Percentiles rank a stretch among this genome's conserved stretches.
phyloP scores from a whole-genome alignment of 345 rosid genomes.

The Nasturtium officinale region DNA sequence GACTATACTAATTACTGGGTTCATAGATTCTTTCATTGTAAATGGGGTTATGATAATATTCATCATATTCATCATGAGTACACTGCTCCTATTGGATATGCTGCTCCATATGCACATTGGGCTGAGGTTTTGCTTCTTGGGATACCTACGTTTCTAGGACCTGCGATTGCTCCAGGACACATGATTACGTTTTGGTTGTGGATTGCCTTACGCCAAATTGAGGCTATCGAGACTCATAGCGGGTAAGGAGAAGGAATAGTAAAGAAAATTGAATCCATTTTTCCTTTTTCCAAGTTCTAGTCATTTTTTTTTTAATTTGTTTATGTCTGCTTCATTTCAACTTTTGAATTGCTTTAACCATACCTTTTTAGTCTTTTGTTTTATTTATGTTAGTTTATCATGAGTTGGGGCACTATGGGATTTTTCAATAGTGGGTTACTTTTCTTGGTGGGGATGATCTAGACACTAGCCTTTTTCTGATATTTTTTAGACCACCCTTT shows the following conservation, averaged over 20 bases:
- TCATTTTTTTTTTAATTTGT: not conserved
- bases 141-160: slow-evolving; percentile 79
- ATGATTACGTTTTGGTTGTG: slow-evolving; percentile 81
- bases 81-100: slow-evolving; percentile 70
- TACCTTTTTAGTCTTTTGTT: not conserved
- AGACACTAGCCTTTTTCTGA: slow-evolving; percentile 28
- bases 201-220: slow-evolving; percentile 79
- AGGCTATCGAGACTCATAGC: slow-evolving; percentile 83
- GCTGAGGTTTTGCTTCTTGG: slow-evolving; percentile 76
- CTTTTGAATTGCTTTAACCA: slow-evolving; percentile 28
- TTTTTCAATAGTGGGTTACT: slow-evolving; percentile 15
- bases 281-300: not conserved
- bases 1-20: slow-evolving; percentile 83
- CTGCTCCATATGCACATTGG: slow-evolving; percentile 87
- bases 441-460: slow-evolving; percentile 22
- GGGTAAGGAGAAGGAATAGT: slow-evolving; percentile 51
- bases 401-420: slow-evolving; percentile 1
- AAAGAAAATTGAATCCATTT: not conserved
- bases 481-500: slow-evolving; percentile 1
- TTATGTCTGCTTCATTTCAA: not conserved
- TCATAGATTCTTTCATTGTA: slow-evolving; percentile 71
- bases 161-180: slow-evolving; percentile 85
- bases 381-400: not conserved
- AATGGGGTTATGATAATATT: slow-evolving; percentile 82
- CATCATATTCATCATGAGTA: slow-evolving; percentile 80